Conservation (phyloP, 768 basidiomycete species). For the Boletus speciosus region DNA sequence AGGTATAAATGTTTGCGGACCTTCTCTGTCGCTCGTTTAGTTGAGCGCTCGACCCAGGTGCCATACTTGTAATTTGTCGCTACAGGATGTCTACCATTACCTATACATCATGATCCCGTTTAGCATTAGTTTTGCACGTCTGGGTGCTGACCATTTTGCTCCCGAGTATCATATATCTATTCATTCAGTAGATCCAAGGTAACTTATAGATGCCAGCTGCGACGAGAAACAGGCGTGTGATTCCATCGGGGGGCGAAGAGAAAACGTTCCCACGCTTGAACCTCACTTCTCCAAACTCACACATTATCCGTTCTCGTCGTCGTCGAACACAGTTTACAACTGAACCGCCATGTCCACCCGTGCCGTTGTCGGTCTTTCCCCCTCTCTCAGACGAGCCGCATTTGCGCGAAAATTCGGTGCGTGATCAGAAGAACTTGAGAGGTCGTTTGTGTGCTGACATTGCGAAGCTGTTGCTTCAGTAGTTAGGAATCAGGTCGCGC, state of each 20-base stretch:
- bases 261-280: constrained; percentile 20
- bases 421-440: constrained; percentile 1
- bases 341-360: constrained; percentile 41
- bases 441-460: not conserved
- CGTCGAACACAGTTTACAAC: not conserved
- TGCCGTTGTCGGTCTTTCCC: constrained; percentile 56
- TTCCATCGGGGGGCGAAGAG: not conserved
- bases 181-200: not conserved
- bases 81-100: constrained; percentile 10
- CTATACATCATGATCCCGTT: not conserved
- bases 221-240: constrained; percentile 4
- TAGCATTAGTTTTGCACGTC: not conserved
- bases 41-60: constrained; percentile 2
- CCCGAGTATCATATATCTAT: constrained; percentile 4
- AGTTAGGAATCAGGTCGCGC: constrained; percentile 43
- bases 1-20: constrained; percentile 15
- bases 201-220: not conserved
- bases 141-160: constrained; percentile 9
- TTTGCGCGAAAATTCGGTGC: constrained; percentile 34
- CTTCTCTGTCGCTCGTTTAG: constrained; percentile 1
- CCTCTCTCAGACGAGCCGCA: constrained; percentile 50
- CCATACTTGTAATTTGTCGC: constrained; percentile 8
- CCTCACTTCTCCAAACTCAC: not conserved
- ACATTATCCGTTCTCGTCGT: not conserved
- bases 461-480: not conserved